Evolutionary conservation across 2,329 filamentous ascomycete species (phyloP).

Genomic region (Trichoderma aggressivum): DNA sequence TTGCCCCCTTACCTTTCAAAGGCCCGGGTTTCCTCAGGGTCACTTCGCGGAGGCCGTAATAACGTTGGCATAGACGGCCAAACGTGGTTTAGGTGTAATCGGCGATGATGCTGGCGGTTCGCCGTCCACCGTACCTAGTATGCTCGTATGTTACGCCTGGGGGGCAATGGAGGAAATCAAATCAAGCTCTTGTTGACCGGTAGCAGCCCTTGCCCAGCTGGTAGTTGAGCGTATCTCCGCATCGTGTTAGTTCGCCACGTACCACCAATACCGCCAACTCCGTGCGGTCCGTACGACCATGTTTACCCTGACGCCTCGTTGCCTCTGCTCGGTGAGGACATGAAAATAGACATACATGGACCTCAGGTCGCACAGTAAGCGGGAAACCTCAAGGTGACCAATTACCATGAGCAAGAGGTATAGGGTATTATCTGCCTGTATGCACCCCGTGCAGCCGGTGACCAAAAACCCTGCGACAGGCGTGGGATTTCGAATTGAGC

Average conservation of each 20-base stretch:
- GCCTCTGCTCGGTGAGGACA: conserved; percentile 1
- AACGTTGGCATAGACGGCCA: background rate
- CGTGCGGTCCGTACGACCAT: background rate
- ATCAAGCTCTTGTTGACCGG: background rate
- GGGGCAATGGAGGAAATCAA: background rate
- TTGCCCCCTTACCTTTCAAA: background rate
- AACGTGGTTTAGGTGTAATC: background rate
- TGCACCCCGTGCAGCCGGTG: conserved; percentile 8
- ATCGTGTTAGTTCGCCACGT: background rate
- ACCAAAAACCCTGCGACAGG: background rate
- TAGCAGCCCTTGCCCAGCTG: background rate
- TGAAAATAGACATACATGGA: background rate
- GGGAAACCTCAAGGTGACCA: background rate
- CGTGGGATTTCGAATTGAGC: background rate
- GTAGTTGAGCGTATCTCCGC: background rate
- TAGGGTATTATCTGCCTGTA: background rate
- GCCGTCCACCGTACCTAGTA: background rate
- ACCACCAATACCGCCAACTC: background rate
- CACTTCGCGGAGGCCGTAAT: background rate
- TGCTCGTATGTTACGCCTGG: background rate
- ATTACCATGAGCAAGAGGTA: background rate
- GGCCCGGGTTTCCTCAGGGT: background rate
- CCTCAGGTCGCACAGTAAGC: background rate
- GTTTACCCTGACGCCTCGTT: background rate
- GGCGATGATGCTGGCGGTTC: background rate